A percentile compares a stretch with the other conserved stretches of the same genome.
phyloP scores from a whole-genome alignment of 2,329 filamentous ascomycete species.

The Colletotrichum paranaense region DNA sequence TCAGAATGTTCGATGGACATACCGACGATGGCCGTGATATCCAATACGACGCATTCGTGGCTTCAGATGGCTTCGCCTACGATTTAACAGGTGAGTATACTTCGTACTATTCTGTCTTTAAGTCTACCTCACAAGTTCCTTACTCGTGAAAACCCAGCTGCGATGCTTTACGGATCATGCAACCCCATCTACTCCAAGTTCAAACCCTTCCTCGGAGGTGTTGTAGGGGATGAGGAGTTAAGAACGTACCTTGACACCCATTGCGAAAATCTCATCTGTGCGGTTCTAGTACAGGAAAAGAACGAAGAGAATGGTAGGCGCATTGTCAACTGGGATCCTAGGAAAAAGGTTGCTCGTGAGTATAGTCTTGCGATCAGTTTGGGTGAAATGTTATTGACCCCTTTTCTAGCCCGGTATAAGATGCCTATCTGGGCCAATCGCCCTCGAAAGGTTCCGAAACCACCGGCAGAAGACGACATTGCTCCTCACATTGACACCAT shows the following conservation, averaged over 20 bases:
- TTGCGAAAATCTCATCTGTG: conserved; percentile 2
- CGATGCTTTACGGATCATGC: not conserved
- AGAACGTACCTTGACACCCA: not conserved
- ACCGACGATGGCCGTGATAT: not conserved
- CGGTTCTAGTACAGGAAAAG: not conserved
- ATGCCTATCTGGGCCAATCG: not conserved
- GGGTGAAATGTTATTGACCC: not conserved
- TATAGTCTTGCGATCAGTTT: not conserved
- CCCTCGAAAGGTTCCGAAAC: not conserved
- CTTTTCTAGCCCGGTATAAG: not conserved
- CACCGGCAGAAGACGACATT: not conserved
- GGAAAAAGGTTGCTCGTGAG: not conserved
- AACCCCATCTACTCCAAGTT: conserved; percentile 4
- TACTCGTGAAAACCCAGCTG: not conserved
- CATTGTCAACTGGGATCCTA: not conserved
- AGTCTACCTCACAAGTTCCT: too few relatives aligned
- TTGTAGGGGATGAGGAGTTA: not conserved
- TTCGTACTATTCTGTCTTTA: too few relatives aligned
- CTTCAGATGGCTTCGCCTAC: conserved; percentile 23
- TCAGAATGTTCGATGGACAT: conserved; percentile 3
- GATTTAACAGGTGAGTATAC: conserved; percentile 32
- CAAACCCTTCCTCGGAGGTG: not conserved
- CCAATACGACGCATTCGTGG: conserved; percentile 16
- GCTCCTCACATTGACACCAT: not conserved
- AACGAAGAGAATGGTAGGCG: not conserved